Conservation (phyloP, 306 rosid genomes). For the Abrus pulchellus region DNA sequence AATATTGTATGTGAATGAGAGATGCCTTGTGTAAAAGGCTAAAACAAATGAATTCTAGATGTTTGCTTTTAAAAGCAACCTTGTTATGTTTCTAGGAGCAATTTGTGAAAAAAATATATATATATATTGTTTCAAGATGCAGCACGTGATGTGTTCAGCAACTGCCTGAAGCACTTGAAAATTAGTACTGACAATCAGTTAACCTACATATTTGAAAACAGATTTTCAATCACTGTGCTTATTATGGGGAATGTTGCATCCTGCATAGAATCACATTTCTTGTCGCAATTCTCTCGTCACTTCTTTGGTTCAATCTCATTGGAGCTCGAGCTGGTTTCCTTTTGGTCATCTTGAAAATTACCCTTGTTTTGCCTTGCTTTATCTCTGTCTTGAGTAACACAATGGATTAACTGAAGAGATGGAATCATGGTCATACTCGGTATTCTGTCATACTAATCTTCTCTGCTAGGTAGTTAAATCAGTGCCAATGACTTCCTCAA, state of each 20-base stretch:
- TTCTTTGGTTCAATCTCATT: constrained; percentile 2
- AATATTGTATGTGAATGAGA: not conserved
- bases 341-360: not conserved
- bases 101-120: not conserved
- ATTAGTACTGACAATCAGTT: not conserved
- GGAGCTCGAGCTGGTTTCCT: constrained; percentile 14
- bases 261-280: constrained; percentile 4
- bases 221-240: not conserved
- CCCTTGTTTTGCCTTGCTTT: not conserved
- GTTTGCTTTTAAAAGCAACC: constrained; percentile 7
- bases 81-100: constrained; percentile 24
- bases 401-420: not conserved
- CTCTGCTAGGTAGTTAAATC: not conserved
- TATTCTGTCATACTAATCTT: not conserved
- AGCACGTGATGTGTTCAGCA: not conserved
- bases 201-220: not conserved
- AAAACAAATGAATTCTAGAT: not conserved
- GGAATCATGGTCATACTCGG: constrained; percentile 9
- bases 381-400: constrained; percentile 19
- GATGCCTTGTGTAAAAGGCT: not conserved
- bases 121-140: constrained; percentile 21
- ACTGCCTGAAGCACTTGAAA: constrained; percentile 1
- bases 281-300: not conserved
- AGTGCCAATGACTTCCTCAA: not conserved
- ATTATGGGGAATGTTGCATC: not conserved